Evolutionary conservation across 225 moss, liverwort and hornwort genomes (phyloP).

Genomic region (Physcomitrellopsis africana): DNA sequence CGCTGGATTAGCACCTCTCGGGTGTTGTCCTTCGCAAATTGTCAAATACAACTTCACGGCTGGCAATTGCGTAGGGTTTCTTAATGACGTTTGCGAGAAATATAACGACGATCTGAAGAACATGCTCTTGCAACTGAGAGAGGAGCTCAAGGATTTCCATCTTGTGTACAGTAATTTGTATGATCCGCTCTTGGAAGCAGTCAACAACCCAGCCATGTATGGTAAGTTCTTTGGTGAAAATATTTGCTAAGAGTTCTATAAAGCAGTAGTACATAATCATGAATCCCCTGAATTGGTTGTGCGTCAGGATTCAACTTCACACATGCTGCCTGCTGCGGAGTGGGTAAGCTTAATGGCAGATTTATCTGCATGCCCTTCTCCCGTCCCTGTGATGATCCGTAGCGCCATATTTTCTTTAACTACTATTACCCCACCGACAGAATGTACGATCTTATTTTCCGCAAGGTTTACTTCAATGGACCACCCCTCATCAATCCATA

Average conservation of each 20-base stretch:
- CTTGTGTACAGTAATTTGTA: conserved; percentile 18
- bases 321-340: conserved; percentile 19
- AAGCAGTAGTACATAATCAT: too few species aligned
- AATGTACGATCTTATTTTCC: conserved; percentile 2
- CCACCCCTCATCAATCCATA: neutral
- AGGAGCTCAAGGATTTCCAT: conserved; percentile 5
- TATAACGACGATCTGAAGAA: conserved; percentile 7
- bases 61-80: conserved; percentile 14
- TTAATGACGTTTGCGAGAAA: conserved; percentile 8
- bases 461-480: conserved; percentile 11
- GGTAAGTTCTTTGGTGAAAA: neutral
- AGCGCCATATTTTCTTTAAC: conserved; percentile 3
- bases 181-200: conserved; percentile 1
- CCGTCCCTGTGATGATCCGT: conserved; percentile 1
- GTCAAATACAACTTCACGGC: conserved; percentile 7
- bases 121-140: conserved; percentile 11
- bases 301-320: conserved; percentile 14
- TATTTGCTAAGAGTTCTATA: too few species aligned
- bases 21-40: conserved; percentile 27
- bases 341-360: neutral
- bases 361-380: conserved; percentile 1
- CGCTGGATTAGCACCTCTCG: conserved; percentile 9
- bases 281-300: neutral
- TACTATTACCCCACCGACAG: conserved; percentile 16
- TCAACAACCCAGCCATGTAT: conserved; percentile 7